Conservation (phyloP, 176 grass and related monocot species). For the Oryza brachyantha region DNA sequence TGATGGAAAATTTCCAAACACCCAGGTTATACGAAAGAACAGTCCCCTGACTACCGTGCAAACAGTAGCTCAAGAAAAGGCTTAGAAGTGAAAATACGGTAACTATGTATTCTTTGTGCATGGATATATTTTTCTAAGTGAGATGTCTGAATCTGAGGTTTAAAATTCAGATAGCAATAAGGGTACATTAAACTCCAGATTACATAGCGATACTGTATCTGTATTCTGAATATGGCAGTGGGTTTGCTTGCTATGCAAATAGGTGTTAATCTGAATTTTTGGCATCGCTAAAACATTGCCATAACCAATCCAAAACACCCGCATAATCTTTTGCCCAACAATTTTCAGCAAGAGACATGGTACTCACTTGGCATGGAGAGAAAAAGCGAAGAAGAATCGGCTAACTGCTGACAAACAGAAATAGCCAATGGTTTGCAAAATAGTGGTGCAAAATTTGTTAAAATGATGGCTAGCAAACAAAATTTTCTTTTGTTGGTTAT, state of each 20-base stretch:
- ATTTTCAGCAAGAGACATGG: conserved; percentile 7
- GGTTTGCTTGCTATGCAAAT: conserved; percentile 1
- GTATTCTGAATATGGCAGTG: background rate
- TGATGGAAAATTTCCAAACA: conserved; percentile 14
- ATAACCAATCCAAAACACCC: conserved; percentile 18
- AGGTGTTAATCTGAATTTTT: background rate
- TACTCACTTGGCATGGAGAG: conserved; percentile 13
- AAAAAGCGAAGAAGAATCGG: background rate
- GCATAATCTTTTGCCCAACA: background rate
- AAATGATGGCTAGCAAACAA: conserved; percentile 19
- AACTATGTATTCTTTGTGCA: background rate
- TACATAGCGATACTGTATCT: background rate
- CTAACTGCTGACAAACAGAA: conserved; percentile 14
- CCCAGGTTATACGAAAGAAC: background rate
- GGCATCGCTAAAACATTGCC: background rate
- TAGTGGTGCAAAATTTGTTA: background rate
- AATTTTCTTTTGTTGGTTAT: background rate
- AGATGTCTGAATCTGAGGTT: background rate
- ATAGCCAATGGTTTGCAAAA: background rate
- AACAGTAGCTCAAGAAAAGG: background rate
- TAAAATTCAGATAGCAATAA: conserved; percentile 1
- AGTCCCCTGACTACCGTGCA: conserved; percentile 3
- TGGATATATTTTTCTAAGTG: conserved; percentile 7
- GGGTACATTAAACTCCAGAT: background rate
- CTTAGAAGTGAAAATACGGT: background rate